Base-by-base conservation (phyloP, 2,329 filamentous ascomycete genomes). In the Blastomyces gilchristii region DNA sequence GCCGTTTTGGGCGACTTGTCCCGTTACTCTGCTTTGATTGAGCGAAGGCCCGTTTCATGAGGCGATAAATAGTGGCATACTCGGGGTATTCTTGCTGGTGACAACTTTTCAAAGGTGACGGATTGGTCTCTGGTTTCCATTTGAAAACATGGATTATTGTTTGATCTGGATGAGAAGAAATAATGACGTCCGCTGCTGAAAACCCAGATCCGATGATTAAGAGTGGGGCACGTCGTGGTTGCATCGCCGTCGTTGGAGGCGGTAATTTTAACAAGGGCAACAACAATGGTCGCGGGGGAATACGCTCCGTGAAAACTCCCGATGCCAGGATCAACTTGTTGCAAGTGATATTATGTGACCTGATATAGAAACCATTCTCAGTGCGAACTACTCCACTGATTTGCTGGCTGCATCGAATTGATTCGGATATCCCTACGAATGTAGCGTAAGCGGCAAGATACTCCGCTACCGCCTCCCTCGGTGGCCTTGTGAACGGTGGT, bases 51-150 rank as follows among this genome's bases (percentile, higher is more conserved):
- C 80, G 75, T 70, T 84, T 85, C 84, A 86, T 86, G 52, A 82
- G 75, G 16, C 82, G 78, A 66, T 86, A 85, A 1, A 86, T 76
- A 9, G 80, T 78, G 0, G 84, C 83, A 68, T 86, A 86, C 65
- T 86, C 84, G 0, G 84, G 83, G 68, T 86, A 86, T 39, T 83
- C 83, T 54, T 82, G 79, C 57, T 83, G 80, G 68, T 86, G 84
- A 64, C 84, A 86, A 47, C 80, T 79, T 25, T 81, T 80, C 14
- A 86, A 72, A 1, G 83, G 84, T 0, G 82, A 85, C 0, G 83
- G 82, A 22, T 78, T 77, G 5, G 74, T 76, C 9, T 83, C 77
- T 0, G 83, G 81, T n/a, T 78, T 76, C 84, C 84, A 86, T 69
- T 82, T 82, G 70, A 81, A 86, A 61, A 85, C 70, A 67, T 86